Evolutionary conservation across 306 rosid species (phyloP).

Genomic region (Sechiopsis laciniata): DNA sequence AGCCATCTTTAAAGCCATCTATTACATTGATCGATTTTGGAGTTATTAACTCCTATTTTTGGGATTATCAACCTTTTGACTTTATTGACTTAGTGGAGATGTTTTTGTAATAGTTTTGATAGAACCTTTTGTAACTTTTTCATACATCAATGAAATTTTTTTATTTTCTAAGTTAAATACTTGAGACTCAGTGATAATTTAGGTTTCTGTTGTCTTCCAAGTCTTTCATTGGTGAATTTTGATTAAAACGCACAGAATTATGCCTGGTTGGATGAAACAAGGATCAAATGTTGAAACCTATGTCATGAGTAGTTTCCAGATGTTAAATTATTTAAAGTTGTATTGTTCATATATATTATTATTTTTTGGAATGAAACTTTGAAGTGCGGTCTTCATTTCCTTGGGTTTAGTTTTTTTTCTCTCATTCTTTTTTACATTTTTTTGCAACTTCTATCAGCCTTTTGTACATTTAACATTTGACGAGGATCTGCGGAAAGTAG

Average conservation of each 20-base stretch:
- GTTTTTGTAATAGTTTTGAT: too few species aligned
- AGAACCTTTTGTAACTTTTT: neutral
- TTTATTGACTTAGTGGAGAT: too few species aligned
- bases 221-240: neutral
- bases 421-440: constrained; percentile 23
- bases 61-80: too few species aligned
- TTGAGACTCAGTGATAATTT: neutral
- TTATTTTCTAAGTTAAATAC: neutral
- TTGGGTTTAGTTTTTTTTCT: constrained; percentile 1
- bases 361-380: neutral
- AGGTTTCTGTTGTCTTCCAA: neutral
- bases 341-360: neutral
- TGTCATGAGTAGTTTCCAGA: neutral
- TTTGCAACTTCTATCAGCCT: constrained; percentile 47
- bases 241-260: neutral
- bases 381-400: neutral
- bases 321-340: neutral
- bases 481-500: constrained; percentile 69
- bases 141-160: too few species aligned
- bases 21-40: too few species aligned
- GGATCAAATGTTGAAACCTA: neutral
- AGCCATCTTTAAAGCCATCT: too few species aligned
- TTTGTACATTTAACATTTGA: constrained; percentile 70
- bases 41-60: too few species aligned
- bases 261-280: neutral